phyloP scores from a whole-genome alignment of 2,329 filamentous ascomycete genomes.

The Neocucurbitaria cava region DNA sequence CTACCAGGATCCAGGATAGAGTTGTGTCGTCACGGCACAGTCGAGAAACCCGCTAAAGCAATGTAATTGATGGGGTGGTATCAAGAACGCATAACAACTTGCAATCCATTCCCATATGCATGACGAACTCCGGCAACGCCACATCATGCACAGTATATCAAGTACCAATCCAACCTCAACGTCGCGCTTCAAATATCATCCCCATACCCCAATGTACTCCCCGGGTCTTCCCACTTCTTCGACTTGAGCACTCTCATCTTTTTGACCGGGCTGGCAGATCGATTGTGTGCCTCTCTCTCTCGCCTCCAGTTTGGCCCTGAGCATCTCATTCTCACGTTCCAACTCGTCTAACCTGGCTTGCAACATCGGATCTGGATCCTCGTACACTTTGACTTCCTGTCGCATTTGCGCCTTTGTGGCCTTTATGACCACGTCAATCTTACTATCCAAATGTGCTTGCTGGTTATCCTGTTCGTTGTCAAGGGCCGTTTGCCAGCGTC shows the following conservation, averaged over 20 bases:
- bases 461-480: conserved; percentile 77
- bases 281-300: conserved; percentile 49
- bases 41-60: background rate
- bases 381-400: conserved; percentile 52
- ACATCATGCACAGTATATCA: background rate
- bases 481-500: conserved; percentile 80
- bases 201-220: conserved; percentile 23
- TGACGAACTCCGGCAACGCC: background rate
- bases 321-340: conserved; percentile 53
- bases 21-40: too few species aligned
- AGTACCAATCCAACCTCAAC: background rate
- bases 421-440: conserved; percentile 75
- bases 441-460: conserved; percentile 86
- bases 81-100: background rate
- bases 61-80: background rate
- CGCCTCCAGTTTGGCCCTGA: conserved; percentile 48
- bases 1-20: too few species aligned
- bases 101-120: background rate
- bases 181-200: conserved; percentile 20
- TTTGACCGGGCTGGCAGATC: conserved; percentile 54
- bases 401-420: conserved; percentile 54
- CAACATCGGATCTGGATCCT: conserved; percentile 51
- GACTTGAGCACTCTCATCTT: conserved; percentile 59
- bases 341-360: conserved; percentile 48
- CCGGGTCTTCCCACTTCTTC: conserved; percentile 55